Evolutionary conservation across 768 basidiomycete species (phyloP), one percentile per base, ranked within the genome.

Genomic region (Leccinum variicolor): DNA sequence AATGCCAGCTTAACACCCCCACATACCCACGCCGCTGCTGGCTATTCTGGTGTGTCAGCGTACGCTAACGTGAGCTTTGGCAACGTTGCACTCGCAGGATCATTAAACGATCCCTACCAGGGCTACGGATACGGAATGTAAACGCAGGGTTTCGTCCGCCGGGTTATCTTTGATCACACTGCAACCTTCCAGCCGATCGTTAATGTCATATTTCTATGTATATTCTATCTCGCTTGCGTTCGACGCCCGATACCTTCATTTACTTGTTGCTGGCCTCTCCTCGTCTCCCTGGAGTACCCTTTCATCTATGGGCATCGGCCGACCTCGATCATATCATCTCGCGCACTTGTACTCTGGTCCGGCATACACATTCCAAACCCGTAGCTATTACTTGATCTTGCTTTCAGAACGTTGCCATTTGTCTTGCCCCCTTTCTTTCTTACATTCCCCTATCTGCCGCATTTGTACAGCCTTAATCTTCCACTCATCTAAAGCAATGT

Each of bases 41-140:
- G 79, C 45, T 89, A 89, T 74, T 79, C 83, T 41, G 78, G 79
- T 59, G 78, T 80, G 53, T 80, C 84, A 23, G 66, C 73, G 21
- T 82, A 79, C 63, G 71, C 70, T 60, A 86, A 84, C 67, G 80
- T 80, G 66, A 83, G 80, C 66, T 83, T 79, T 71, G 75, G 76
- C 50, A 72, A 70, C 60, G 73, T 78, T 59, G 76, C 77, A 54
- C 69, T 81, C 59, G 73, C 85, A 41, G 78, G 79, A 49, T 76
- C 82, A 41, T 76, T 87, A 66, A 83, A 78, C 66, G 90, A 91
- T 73, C 88, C 87, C 33, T 92, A 92, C 77, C 87, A 89, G 76
- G 76, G 77, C 62, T 92, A 87, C 66, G 86, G 85, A 57, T 92
- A 92, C 66, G 85, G 87, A 69, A 90, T 91, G 88, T 92, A 81